Evolutionary conservation across 768 basidiomycete species (phyloP).

Genomic region (Tylopilus intermedius): DNA sequence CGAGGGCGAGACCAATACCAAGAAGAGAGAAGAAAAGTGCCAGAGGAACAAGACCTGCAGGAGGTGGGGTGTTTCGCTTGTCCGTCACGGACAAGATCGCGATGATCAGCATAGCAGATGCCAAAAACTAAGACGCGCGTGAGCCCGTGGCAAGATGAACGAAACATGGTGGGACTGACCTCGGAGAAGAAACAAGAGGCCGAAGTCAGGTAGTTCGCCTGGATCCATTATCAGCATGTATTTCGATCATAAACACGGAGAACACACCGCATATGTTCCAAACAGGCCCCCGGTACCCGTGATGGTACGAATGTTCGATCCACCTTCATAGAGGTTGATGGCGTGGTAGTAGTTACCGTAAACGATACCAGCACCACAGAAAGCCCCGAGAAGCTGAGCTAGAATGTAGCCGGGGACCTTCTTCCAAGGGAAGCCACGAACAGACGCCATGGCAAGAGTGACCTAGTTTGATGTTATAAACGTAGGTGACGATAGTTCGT

Average conservation of each 20-base stretch:
- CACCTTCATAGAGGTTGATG: conserved; percentile 60
- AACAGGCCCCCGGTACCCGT: conserved; percentile 54
- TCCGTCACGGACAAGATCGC: conserved; percentile 52
- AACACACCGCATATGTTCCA: conserved; percentile 54
- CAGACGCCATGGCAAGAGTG: conserved; percentile 63
- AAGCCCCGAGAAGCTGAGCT: conserved; percentile 57
- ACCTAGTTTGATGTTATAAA: conserved; percentile 38
- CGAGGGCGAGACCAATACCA: conserved; percentile 55
- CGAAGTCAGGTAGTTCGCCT: conserved; percentile 40
- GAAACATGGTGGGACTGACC: conserved; percentile 18
- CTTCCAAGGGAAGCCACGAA: conserved; percentile 72
- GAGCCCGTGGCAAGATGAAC: neutral
- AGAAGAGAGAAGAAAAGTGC: conserved; percentile 52
- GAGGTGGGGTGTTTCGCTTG: conserved; percentile 44
- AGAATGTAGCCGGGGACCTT: conserved; percentile 71
- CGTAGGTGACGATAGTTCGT: neutral
- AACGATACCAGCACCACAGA: conserved; percentile 51
- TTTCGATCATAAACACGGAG: neutral
- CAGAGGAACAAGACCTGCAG: conserved; percentile 49
- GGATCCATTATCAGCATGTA: conserved; percentile 7
- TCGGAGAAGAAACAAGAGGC: conserved; percentile 46
- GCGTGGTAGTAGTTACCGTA: conserved; percentile 68
- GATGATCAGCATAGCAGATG: conserved; percentile 50
- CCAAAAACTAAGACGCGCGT: conserved; percentile 43
- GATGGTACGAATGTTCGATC: conserved; percentile 49